phyloP scores from a whole-genome alignment of 495 filamentous ascomycete genomes.

The Daldinia loculata region DNA sequence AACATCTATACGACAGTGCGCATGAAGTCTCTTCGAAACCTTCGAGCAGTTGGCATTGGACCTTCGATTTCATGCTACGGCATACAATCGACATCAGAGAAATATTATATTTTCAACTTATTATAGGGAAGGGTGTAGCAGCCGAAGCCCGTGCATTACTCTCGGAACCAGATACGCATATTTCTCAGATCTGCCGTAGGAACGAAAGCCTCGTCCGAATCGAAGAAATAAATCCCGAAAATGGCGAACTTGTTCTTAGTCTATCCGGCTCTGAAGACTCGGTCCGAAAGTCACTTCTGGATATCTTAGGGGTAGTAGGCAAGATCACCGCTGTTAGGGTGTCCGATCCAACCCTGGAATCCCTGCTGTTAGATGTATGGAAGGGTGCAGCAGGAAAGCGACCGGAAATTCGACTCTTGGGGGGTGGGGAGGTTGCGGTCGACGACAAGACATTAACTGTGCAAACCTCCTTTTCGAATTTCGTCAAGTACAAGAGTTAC shows the following conservation, averaged over 20 bases:
- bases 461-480: background rate
- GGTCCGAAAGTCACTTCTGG: slow-evolving; percentile 33
- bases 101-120: slow-evolving; percentile 34
- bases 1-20: slow-evolving; percentile 11
- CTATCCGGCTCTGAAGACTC: slow-evolving; percentile 36
- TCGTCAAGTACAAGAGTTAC: slow-evolving; percentile 29
- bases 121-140: slow-evolving; percentile 30
- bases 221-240: slow-evolving; percentile 9
- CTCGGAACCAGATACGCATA: slow-evolving; percentile 35
- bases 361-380: slow-evolving; percentile 16
- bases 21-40: slow-evolving; percentile 3
- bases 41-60: slow-evolving; percentile 10
- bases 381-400: background rate
- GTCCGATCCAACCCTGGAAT: slow-evolving; percentile 11
- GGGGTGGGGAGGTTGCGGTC: slow-evolving; percentile 6
- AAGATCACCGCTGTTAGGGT: slow-evolving; percentile 36
- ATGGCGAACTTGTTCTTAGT: slow-evolving; percentile 29
- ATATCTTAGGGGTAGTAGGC: slow-evolving; percentile 32
- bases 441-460: slow-evolving; percentile 36
- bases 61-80: slow-evolving; percentile 38
- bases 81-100: slow-evolving; percentile 33
- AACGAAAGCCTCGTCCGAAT: slow-evolving; percentile 35
- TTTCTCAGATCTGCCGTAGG: slow-evolving; percentile 37
- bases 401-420: slow-evolving; percentile 19
- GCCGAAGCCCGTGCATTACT: slow-evolving; percentile 29